A percentile compares a stretch with the other conserved stretches of the same genome.
Conservation (phyloP, 305 asterid species). For the Fraxinus sp. region DNA sequence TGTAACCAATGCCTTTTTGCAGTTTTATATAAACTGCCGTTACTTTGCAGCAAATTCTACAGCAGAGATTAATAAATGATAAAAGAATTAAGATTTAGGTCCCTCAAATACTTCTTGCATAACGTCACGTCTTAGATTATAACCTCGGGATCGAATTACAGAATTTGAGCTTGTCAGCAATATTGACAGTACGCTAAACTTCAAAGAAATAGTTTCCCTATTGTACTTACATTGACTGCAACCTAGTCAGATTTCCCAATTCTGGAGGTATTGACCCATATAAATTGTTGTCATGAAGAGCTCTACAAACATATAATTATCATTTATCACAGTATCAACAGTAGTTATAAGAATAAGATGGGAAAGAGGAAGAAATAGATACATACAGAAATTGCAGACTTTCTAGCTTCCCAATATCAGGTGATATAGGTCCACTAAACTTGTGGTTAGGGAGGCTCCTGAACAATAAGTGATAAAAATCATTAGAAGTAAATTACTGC, state of each 20-base stretch:
- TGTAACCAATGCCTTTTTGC: not conserved
- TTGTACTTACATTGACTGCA: slow-evolving; percentile 81
- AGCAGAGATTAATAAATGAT: slow-evolving; percentile 7
- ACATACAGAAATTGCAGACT: slow-evolving; percentile 78
- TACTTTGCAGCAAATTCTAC: slow-evolving; percentile 7
- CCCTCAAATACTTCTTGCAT: slow-evolving; percentile 7
- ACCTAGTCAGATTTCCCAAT: slow-evolving; percentile 77
- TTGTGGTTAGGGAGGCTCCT: slow-evolving; percentile 93
- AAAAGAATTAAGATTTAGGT: not conserved
- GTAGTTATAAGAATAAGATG: not conserved
- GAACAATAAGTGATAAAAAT: slow-evolving; percentile 35
- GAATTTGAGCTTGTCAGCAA: slow-evolving; percentile 17
- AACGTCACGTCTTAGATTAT: slow-evolving; percentile 3
- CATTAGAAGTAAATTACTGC: slow-evolving; percentile 27
- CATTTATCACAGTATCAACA: slow-evolving; percentile 28
- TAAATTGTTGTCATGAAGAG: slow-evolving; percentile 86
- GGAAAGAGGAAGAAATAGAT: slow-evolving; percentile 26
- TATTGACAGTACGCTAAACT: slow-evolving; percentile 14
- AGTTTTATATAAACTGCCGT: not conserved
- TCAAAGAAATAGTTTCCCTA: slow-evolving; percentile 6
- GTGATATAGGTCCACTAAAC: slow-evolving; percentile 83
- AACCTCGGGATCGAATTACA: slow-evolving; percentile 7
- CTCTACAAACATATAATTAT: slow-evolving; percentile 43
- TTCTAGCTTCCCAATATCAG: slow-evolving; percentile 86
- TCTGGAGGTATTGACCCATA: slow-evolving; percentile 90